A percentile compares a stretch with the other conserved stretches of the same genome.
These are phyloP conservation scores for Grosmannia huntii DNA, from an alignment of 2,329 filamentous ascomycete genomes.

Conservation along the genomic window DNA sequence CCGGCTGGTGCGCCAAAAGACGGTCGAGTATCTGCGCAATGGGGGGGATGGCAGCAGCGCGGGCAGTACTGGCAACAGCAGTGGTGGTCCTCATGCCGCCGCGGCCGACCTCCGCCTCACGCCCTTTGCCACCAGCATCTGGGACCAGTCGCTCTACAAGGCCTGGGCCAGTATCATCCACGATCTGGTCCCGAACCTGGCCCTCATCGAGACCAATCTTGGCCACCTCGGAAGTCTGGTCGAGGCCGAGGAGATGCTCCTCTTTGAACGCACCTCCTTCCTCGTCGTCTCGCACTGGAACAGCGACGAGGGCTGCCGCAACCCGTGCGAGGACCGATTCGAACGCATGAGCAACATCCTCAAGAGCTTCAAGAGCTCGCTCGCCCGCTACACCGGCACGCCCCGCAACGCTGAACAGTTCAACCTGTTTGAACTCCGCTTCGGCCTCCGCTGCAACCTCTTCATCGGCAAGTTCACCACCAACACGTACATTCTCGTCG, in stretches of 20 bases:
- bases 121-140: constrained; percentile 91
- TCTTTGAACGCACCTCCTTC: constrained; percentile 94
- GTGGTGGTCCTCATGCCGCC: constrained; percentile 12
- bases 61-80: constrained; percentile 10
- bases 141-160: constrained; percentile 97
- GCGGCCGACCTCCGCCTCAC: constrained; percentile 51
- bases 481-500: constrained; percentile 91
- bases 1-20: constrained; percentile 62
- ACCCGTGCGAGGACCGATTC: constrained; percentile 85
- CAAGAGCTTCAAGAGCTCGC: constrained; percentile 91
- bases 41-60: constrained; percentile 19
- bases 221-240: constrained; percentile 72
- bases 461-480: constrained; percentile 94
- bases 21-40: constrained; percentile 37
- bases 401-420: constrained; percentile 76
- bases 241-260: constrained; percentile 81
- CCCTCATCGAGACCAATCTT: constrained; percentile 77
- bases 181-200: constrained; percentile 88
- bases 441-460: constrained; percentile 68
- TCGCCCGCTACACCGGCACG: constrained; percentile 63
- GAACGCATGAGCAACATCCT: constrained; percentile 94
- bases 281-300: constrained; percentile 91
- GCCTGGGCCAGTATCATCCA: constrained; percentile 98
- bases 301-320: constrained; percentile 57
- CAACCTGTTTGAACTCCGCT: constrained; percentile 68